Conservation (phyloP, 2,329 filamentous ascomycete genomes). For the Escovopsis sp. region DNA sequence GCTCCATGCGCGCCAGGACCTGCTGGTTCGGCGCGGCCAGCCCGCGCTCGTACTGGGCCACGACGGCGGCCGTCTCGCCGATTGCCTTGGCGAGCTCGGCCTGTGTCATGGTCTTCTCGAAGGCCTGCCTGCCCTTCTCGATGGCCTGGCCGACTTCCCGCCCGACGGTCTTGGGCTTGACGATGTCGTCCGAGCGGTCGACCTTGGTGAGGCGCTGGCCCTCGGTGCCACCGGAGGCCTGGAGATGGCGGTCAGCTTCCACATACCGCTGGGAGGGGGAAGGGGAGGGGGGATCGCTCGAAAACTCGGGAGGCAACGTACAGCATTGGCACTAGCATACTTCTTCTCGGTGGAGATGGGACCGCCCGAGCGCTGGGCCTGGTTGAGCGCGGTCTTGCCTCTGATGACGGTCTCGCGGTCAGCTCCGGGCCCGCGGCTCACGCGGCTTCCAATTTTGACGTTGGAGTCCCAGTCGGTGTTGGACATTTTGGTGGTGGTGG, state of each 20-base stretch:
- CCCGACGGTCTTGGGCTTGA: slow-evolving; percentile 89
- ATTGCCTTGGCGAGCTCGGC: slow-evolving; percentile 75
- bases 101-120: slow-evolving; percentile 92
- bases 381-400: slow-evolving; percentile 72
- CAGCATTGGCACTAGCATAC: slow-evolving; percentile 54
- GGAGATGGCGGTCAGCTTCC: slow-evolving; percentile 7
- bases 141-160: slow-evolving; percentile 71
- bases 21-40: slow-evolving; percentile 70
- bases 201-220: slow-evolving; percentile 96
- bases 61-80: slow-evolving; percentile 67
- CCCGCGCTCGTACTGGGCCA: slow-evolving; percentile 78
- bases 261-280: too few relatives aligned
- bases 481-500: slow-evolving; percentile 41
- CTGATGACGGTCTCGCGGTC: slow-evolving; percentile 79
- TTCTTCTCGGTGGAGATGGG: slow-evolving; percentile 90
- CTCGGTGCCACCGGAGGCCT: slow-evolving; percentile 34
- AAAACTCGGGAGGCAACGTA: slow-evolving; percentile 10
- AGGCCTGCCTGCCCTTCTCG: slow-evolving; percentile 59
- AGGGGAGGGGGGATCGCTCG: background rate
- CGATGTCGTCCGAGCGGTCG: slow-evolving; percentile 91
- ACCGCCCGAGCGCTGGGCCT: slow-evolving; percentile 66
- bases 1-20: slow-evolving; percentile 63
- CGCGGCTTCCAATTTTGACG: slow-evolving; percentile 89
- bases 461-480: slow-evolving; percentile 59
- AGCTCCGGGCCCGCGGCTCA: slow-evolving; percentile 46